Evolutionary conservation across 768 basidiomycete species (phyloP).

Genomic region (Rhizopogon vinicolor): DNA sequence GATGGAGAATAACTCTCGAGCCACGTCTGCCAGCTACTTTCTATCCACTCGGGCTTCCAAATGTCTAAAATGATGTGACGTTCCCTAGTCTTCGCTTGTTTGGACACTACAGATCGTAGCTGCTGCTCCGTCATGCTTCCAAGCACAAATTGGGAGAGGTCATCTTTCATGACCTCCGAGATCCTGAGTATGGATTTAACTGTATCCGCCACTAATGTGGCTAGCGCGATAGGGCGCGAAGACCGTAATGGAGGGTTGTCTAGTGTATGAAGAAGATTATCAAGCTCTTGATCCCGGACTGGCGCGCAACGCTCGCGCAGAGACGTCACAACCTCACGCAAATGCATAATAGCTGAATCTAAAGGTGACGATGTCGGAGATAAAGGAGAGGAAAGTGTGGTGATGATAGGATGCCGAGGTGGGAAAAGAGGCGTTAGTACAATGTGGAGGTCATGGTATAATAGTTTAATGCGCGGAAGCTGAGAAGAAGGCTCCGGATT

Average conservation of each 20-base stretch:
- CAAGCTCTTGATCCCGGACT: conserved; percentile 51
- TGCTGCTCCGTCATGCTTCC: conserved; percentile 66
- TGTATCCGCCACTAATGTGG: conserved; percentile 44
- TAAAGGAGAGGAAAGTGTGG: conserved; percentile 50
- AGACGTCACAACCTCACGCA: conserved; percentile 48
- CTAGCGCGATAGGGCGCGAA: conserved; percentile 29
- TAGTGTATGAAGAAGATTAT: conserved; percentile 35
- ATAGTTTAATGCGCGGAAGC: conserved; percentile 49
- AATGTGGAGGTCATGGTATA: conserved; percentile 51
- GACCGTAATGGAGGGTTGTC: conserved; percentile 24
- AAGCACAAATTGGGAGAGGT: conserved; percentile 60
- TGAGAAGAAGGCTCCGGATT: conserved; percentile 55
- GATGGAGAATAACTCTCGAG: conserved; percentile 6
- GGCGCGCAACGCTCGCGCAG: conserved; percentile 66
- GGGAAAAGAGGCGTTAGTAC: conserved; percentile 58
- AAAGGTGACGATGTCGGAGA: conserved; percentile 69
- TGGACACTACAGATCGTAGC: conserved; percentile 40
- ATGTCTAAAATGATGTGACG: conserved; percentile 47
- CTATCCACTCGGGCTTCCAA: conserved; percentile 35
- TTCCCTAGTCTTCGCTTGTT: conserved; percentile 53
- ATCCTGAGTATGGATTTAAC: conserved; percentile 46
- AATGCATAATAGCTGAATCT: conserved; percentile 46
- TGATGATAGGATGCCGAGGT: conserved; percentile 42
- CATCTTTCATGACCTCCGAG: conserved; percentile 61
- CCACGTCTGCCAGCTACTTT: conserved; percentile 21